Base-by-base conservation (phyloP, 345 rosid species). In the Acer negundo region DNA sequence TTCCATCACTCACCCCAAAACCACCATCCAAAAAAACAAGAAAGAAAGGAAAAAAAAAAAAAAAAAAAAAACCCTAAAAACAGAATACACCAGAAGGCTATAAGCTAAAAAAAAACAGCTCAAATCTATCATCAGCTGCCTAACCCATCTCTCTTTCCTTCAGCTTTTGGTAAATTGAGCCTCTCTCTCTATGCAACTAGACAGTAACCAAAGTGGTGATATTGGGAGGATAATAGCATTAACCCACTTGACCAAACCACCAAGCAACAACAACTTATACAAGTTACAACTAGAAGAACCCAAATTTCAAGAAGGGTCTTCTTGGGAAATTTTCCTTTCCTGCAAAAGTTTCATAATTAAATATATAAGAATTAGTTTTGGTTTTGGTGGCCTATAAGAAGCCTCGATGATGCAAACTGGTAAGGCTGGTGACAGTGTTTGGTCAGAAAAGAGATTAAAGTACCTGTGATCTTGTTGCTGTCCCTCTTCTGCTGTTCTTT, bases 361-460 rank as follows among this genome's bases (percentile, higher is more conserved):
- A 56, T 80, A 84, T 77, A 80, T 75, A 80, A 82, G 81, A 77
- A 79, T 80, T 82, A 62, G 38, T 81, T 73, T 63, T 63, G 35
- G 65, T 40, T 68, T 62, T 19, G 61, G 59, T 16, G 79, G 79
- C 72, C 81, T 82, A 76, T 58, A 59, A 77, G 59, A 24, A 31
- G 23, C 70, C 49, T 76, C 61, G 83, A 79, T 76, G 87, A 75
- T 82, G 85, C 63, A 78, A 56, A 82, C 66, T 80, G 78, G 65
- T 74, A 76, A 84, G 78, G 78, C 64, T 81, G 85, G 89, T 49
- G 55, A 49, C 87, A 87, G 85, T 78, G 84, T 85, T 80, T 80
- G 85, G 84, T 83, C 90, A 80, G 86, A 81, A 74, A 78, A 77
- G 76, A 81, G 86, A 82, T 84, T 82, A 85, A 84, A 85, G 82